Evolutionary conservation across 2,329 filamentous ascomycete genomes (phyloP).

Genomic region (Capronia epimyces): DNA sequence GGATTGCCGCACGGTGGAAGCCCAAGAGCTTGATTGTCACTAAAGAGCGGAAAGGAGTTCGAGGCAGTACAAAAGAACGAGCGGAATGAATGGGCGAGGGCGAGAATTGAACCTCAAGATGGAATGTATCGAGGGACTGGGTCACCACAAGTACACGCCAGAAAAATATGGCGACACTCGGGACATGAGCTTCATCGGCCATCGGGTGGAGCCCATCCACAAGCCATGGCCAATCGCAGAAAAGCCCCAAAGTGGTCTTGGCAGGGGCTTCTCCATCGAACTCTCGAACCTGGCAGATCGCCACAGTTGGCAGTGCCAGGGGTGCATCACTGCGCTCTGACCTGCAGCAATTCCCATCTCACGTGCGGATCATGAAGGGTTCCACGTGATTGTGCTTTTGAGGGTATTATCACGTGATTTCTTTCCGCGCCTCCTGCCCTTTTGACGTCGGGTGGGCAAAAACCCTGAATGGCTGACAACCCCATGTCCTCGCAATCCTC

Average conservation of each 20-base stretch:
- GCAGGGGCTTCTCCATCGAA: conserved; percentile 1
- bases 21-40: background rate
- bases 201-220: background rate
- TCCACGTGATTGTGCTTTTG: background rate
- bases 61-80: conserved; percentile 5
- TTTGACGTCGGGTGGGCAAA: background rate
- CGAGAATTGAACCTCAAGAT: background rate
- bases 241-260: background rate
- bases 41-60: conserved; percentile 14
- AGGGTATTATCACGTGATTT: background rate
- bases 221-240: background rate
- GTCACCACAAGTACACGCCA: background rate
- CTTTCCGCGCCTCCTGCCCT: background rate
- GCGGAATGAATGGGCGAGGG: background rate
- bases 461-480: background rate
- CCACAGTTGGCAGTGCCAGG: background rate
- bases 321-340: no score
- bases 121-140: background rate
- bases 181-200: conserved; percentile 2
- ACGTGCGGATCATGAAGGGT: no score
- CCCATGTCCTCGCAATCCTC: background rate
- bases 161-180: conserved; percentile 17
- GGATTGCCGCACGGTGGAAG: background rate
- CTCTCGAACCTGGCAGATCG: background rate
- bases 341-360: no score